Conservation (phyloP, 2,329 filamentous ascomycete genomes). For the Pseudocercospora fuligena region DNA sequence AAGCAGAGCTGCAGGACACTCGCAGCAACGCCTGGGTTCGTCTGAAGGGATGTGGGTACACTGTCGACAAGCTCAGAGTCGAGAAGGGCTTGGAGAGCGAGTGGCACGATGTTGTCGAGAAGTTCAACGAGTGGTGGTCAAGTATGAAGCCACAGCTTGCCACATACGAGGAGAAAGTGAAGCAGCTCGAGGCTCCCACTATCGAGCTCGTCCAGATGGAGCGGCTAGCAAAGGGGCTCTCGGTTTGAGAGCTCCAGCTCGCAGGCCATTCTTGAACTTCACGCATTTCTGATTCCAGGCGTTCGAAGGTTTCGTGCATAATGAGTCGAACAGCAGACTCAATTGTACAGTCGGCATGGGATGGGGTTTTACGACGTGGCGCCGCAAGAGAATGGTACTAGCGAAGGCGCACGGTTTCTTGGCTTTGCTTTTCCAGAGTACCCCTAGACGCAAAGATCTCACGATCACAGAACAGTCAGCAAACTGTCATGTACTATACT, state of each 20-base stretch:
- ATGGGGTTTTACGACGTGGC: not conserved
- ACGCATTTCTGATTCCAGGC: not conserved
- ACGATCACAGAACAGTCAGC: slow-evolving; percentile 10
- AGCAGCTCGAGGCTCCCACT: slow-evolving; percentile 26
- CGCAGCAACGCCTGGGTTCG: slow-evolving; percentile 46
- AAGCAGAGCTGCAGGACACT: slow-evolving; percentile 43
- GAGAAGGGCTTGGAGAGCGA: slow-evolving; percentile 29
- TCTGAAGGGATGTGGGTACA: slow-evolving; percentile 46
- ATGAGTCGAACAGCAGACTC: not conserved
- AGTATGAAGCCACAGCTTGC: slow-evolving; percentile 42
- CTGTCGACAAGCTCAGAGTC: slow-evolving; percentile 34
- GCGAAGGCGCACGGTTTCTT: slow-evolving; percentile 1
- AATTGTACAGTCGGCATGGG: not conserved
- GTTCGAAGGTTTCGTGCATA: not conserved
- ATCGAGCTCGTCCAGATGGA: slow-evolving; percentile 28
- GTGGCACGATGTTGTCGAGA: slow-evolving; percentile 34
- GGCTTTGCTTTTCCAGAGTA: slow-evolving; percentile 8
- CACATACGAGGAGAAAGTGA: slow-evolving; percentile 37
- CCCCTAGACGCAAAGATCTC: slow-evolving; percentile 8
- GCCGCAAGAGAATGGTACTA: not conserved
- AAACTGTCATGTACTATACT: slow-evolving; percentile 9
- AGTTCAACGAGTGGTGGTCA: slow-evolving; percentile 48
- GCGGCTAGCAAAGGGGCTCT: slow-evolving; percentile 23
- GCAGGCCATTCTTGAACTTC: not conserved
- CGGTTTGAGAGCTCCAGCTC: slow-evolving; percentile 12